Evolutionary conservation across 305 asterid genomes (phyloP).

Genomic region (Fraxinus angustifolia): DNA sequence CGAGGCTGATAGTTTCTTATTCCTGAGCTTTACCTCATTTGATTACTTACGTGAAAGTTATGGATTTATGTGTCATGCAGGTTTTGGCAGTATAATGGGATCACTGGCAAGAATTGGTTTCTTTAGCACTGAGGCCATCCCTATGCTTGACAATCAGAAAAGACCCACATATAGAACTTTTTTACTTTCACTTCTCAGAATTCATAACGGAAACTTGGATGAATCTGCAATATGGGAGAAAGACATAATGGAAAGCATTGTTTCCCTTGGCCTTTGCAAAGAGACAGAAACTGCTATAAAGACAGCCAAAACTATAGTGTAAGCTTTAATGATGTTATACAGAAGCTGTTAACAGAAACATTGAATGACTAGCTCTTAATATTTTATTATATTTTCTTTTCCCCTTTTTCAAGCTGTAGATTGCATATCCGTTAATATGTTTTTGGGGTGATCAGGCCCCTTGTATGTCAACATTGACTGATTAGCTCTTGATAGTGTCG

Average conservation of each 20-base stretch:
- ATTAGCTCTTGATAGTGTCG: neutral
- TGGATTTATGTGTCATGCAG: conserved; percentile 34
- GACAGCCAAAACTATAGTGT: conserved; percentile 86
- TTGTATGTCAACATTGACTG: neutral
- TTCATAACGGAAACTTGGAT: conserved; percentile 19
- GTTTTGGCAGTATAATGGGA: conserved; percentile 87
- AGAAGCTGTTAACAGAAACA: neutral
- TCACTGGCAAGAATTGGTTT: conserved; percentile 74
- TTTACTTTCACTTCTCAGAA: conserved; percentile 46
- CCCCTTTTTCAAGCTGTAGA: neutral
- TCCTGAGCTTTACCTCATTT: neutral
- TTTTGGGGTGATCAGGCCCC: neutral
- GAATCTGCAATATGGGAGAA: conserved; percentile 44
- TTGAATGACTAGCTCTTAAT: neutral
- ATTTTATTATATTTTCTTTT: neutral
- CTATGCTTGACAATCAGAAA: conserved; percentile 38
- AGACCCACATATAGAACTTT: conserved; percentile 46
- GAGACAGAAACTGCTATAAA: conserved; percentile 53
- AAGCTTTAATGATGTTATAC: conserved; percentile 26
- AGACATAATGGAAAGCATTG: conserved; percentile 52
- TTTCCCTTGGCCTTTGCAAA: conserved; percentile 50
- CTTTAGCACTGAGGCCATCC: conserved; percentile 50
- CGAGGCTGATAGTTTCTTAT: neutral
- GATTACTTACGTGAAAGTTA: neutral
- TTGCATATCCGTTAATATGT: neutral